Base-by-base conservation (phyloP, 495 filamentous ascomycete genomes). In the Cercophora sp. region DNA sequence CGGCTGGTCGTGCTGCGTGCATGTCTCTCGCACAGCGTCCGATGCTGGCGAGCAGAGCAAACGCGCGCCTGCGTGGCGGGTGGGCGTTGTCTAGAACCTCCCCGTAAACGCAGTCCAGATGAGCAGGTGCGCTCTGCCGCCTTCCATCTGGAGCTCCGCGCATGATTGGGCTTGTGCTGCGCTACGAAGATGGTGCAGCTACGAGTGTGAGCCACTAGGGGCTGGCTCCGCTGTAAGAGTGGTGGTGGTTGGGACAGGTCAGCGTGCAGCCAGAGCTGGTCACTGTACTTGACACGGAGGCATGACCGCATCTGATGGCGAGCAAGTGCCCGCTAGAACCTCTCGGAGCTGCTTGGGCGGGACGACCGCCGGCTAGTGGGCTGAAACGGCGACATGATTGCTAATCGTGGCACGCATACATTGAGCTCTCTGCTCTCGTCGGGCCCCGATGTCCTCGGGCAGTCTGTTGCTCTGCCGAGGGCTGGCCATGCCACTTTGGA, bases 241-340 rank as follows among this genome's bases (percentile, higher is more conserved):
- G 37, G 39, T 16, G 44, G 41, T 47, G 46, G 35, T 40, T 44
- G 48, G 48, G 37, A 49, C 51, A 57, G 39, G 40, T 41, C 35
- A 65, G 41, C 48, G 36, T 45, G 62, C 62, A 59, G 55, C 26
- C 27, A 34, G 24, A 3, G 10, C 42, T 11, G 27, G 55, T 61
- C 55, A 58, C 42, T 56, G 48, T 58, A 52, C 55, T 51, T n/a
- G 39, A 48, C n/a, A 16, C 25, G 34, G 8, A 42, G 48, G 41
- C 50, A 54, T 26, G 36, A 6, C 26, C 8, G 42, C 43, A 34
- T 16, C 11, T 26, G 35, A 42, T 32, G n/a, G 35, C 13, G 48
- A 48, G 8, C 31, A 51, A 48, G 26, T 48, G 26, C 50, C 37
- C 24, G 44, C n/a, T 34, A 24, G 24, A 15, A 22, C n/a, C 35